Percentiles rank a stretch among this genome's conserved stretches.
Conservation (phyloP, 2,329 filamentous ascomycete species). For the Alternaria ethzedia region DNA sequence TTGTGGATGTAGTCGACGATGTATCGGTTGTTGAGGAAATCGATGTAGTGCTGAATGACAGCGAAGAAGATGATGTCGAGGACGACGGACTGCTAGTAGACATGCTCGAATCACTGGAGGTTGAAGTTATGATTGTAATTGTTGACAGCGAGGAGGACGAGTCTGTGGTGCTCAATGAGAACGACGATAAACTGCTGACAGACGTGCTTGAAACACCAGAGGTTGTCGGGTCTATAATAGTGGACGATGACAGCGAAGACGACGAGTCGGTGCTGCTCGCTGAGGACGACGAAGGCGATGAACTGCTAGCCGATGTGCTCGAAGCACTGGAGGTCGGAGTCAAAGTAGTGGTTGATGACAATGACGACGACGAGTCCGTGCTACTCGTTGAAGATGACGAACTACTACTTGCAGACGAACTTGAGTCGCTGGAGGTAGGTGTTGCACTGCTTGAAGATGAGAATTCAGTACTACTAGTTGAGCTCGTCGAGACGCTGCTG, state of each 20-base stretch:
- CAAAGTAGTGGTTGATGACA: neutral
- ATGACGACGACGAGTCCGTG: neutral
- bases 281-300: conserved; percentile 4
- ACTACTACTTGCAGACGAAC: neutral
- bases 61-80: neutral
- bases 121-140: neutral
- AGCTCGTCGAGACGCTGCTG: neutral
- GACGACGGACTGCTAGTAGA: neutral
- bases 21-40: conserved; percentile 3
- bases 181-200: neutral
- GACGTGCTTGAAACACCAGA: neutral
- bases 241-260: neutral
- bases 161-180: neutral
- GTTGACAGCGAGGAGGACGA: neutral
- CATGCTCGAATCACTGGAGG: neutral
- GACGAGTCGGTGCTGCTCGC: neutral
- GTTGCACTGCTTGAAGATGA: neutral
- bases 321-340: neutral
- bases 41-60: neutral
- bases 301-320: neutral
- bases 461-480: neutral
- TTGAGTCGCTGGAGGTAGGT: neutral
- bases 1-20: neutral
- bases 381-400: neutral
- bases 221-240: neutral